Conservation (phyloP, 1,284 basidiomycete species). For the Gastroboletus turbinatus region DNA sequence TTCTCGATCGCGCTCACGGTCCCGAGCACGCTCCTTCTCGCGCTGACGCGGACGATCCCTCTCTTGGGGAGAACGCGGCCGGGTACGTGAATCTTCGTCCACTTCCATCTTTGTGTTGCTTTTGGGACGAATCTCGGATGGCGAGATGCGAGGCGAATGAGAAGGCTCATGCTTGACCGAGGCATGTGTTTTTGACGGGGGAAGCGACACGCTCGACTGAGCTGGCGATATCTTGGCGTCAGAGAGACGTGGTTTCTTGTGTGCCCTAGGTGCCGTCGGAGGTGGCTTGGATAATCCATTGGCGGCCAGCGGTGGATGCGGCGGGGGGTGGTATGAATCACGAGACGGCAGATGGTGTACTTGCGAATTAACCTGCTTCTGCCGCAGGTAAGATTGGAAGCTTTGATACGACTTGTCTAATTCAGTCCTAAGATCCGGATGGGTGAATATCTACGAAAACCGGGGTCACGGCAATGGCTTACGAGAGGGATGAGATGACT, state of each 20-base stretch:
- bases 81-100: slow-evolving; percentile 49
- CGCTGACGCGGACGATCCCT: slow-evolving; percentile 41
- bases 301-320: slow-evolving; percentile 21
- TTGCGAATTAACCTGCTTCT: slow-evolving; percentile 39
- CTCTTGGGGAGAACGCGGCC: slow-evolving; percentile 39
- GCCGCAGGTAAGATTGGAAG: slow-evolving; percentile 46
- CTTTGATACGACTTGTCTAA: slow-evolving; percentile 70
- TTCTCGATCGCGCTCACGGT: slow-evolving; percentile 35
- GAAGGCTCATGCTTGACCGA: slow-evolving; percentile 27
- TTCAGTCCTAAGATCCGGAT: slow-evolving; percentile 46
- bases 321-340: slow-evolving; percentile 31
- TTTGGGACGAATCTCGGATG: slow-evolving; percentile 37
- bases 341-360: slow-evolving; percentile 38
- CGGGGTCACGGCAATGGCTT: slow-evolving; percentile 34
- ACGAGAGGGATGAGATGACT: slow-evolving; percentile 70
- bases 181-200: slow-evolving; percentile 30
- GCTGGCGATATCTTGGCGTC: slow-evolving; percentile 50
- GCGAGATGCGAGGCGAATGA: slow-evolving; percentile 40
- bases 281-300: slow-evolving; percentile 50
- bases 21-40: slow-evolving; percentile 36
- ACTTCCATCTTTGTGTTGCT: slow-evolving; percentile 54
- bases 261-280: slow-evolving; percentile 73
- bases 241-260: slow-evolving; percentile 72
- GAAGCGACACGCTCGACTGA: slow-evolving; percentile 33
- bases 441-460: slow-evolving; percentile 12